Base-by-base conservation (phyloP, 331 rosid genomes). In the Dryas integrifolia region DNA sequence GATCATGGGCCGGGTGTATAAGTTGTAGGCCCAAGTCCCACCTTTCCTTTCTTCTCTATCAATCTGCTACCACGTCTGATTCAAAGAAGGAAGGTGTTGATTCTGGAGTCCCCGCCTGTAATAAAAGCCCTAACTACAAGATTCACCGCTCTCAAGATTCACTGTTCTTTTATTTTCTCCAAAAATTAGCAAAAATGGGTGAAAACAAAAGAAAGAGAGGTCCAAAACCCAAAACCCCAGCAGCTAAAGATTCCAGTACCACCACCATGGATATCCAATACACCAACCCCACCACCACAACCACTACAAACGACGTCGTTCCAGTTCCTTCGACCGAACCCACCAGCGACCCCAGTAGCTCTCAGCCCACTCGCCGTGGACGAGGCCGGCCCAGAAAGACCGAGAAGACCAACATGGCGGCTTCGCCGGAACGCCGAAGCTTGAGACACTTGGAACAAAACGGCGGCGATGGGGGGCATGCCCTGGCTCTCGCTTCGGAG, bases 351-450 rank as follows among this genome's bases (percentile, higher is more conserved):
- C 61, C 69, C 4, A 16, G 18, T 3, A 45, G 75, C 51, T 40
- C 79, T 14, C 80, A 77, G 15, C 56, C 82, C 24, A 24, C 80
- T 5, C 77, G 77, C 15, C 79, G 79, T 7, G 78, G 76, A 14
- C 83, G 77, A 8, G 86, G 86, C 63, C 85, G 89, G 14, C 77
- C 86, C 15, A 79, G 84, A 45, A 88, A 86, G 83, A 43, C 48
- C 9, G 79, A 74, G 44, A 21, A 70, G 8, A 18, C 76, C 65
- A 75, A 0, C 46, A 49, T 39, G 13, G 63, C 76, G 52, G 65
- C 60, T 21, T 75, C 81, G 0, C 78, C 82, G 15, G 84, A 80
- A 70, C 80, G 78, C 38, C 70, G 88, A 15, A 81, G 82, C 84
- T 65, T 76, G 16, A 78, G 85, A 6, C 82, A 67, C 52, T 66